Conservation (phyloP, 306 rosid species). For the Inga oerstediana region DNA sequence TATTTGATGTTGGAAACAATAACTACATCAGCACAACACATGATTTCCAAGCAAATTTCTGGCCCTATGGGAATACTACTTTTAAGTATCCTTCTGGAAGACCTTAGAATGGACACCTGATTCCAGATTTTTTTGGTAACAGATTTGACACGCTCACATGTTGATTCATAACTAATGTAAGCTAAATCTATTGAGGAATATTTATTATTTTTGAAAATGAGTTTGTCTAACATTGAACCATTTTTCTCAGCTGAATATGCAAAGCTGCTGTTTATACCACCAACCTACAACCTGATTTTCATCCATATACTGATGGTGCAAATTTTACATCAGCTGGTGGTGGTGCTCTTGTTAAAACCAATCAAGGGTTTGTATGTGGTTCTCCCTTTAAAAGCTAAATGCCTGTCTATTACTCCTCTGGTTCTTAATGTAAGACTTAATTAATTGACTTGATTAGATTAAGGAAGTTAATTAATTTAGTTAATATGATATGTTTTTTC, state of each 20-base stretch:
- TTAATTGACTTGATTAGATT: too few species aligned
- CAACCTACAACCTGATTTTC: slow-evolving; percentile 34
- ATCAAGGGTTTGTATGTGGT: slow-evolving; percentile 13
- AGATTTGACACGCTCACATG: background rate
- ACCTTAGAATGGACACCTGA: slow-evolving; percentile 34
- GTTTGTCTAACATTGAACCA: background rate
- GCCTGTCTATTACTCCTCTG: too few species aligned
- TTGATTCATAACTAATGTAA: background rate
- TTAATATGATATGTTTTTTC: too few species aligned
- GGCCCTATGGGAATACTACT: slow-evolving; percentile 38
- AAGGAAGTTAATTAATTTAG: too few species aligned
- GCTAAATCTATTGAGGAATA: background rate
- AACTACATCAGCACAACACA: slow-evolving; percentile 44
- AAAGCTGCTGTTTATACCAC: slow-evolving; percentile 30
- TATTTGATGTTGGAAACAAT: slow-evolving; percentile 55
- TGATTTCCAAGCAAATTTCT: slow-evolving; percentile 14
- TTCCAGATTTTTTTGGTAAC: slow-evolving; percentile 41
- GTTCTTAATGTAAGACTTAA: too few species aligned
- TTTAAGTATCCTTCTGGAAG: slow-evolving; percentile 39
- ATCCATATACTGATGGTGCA: slow-evolving; percentile 18
- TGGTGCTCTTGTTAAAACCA: slow-evolving; percentile 26
- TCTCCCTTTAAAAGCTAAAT: background rate
- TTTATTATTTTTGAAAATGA: background rate
- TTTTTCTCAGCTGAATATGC: slow-evolving; percentile 47
- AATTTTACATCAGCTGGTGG: slow-evolving; percentile 45